Percentiles rank a stretch among this genome's conserved stretches.
These are phyloP conservation scores for Fusarium multiceps DNA, from an alignment of 2,329 filamentous ascomycete species.

Conservation along the genomic window DNA sequence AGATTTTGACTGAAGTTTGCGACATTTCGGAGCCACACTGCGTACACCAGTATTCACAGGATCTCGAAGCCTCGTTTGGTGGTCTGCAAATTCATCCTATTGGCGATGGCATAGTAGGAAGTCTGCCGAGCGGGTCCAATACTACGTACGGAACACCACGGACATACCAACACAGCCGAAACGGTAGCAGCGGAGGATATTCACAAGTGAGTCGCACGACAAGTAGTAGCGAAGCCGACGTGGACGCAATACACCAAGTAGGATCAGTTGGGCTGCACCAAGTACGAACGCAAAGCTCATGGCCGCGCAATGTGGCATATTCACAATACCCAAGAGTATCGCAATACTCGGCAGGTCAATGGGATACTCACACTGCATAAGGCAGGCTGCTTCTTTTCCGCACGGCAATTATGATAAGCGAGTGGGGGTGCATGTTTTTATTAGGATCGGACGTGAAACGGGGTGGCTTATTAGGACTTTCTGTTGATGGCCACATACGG, in stretches of 20 bases:
- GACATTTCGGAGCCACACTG: constrained; percentile 64
- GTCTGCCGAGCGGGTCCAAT: constrained; percentile 34
- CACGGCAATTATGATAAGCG: constrained; percentile 9
- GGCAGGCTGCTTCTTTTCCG: neutral
- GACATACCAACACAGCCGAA: constrained; percentile 47
- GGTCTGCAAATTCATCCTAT: constrained; percentile 37
- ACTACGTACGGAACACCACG: constrained; percentile 49
- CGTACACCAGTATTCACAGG: constrained; percentile 60
- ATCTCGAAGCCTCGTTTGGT: constrained; percentile 46
- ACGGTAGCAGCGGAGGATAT: constrained; percentile 51
- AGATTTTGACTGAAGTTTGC: constrained; percentile 62
- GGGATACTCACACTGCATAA: constrained; percentile 15
- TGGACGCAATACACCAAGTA: constrained; percentile 37
- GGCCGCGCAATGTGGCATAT: constrained; percentile 41
- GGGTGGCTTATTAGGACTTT: constrained; percentile 8
- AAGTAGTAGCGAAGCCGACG: constrained; percentile 47
- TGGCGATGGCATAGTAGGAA: constrained; percentile 17
- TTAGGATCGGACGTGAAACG: constrained; percentile 28
- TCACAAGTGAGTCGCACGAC: constrained; percentile 52
- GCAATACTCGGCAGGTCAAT: constrained; percentile 40
- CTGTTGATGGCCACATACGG: constrained; percentile 2
- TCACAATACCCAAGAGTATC: constrained; percentile 22
- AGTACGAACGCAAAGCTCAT: constrained; percentile 33
- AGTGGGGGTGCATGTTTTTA: constrained; percentile 12
- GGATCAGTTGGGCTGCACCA: constrained; percentile 40